Base-by-base conservation (phyloP, 164 flowering plant species). In the Macadamia integrifolia region DNA sequence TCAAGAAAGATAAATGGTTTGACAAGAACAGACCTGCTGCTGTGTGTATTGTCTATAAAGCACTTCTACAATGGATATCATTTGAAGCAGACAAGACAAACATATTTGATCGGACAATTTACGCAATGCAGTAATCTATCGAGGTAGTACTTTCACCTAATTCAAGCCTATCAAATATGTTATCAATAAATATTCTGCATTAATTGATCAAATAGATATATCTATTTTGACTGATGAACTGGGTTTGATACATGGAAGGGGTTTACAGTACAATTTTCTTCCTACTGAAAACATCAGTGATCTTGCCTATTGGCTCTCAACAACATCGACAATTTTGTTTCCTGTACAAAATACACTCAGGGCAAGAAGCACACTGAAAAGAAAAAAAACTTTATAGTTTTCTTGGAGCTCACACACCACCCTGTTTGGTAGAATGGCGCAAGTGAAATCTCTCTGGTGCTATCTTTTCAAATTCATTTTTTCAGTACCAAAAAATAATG, bases 41-140 rank as follows among this genome's bases (percentile, higher is more conserved):
- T 59, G 90, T 93, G 7, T 87, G 82, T 61, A 73, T 83, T 53
- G 83, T 88, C 6, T 88, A 82, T 71, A 88, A 81, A 77, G 72
- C 85, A 70, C 88, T 90, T 74, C 79, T 88, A 72, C 96, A 88
- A 32, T 90, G 96, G 96, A 79, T 90, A 79, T 85, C 93, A 52
- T 88, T 88, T 78, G 93, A 90, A 73, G 90, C 90, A 77, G 93
- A 90, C 23, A 90, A 85, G 75, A 88, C 93, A 60, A 77, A 69
- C 67, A 82, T 90, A 71, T 90, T 90, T 78, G 96, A 88, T 66
- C 80, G 80, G 60, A 84, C 88, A 61, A 85, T 84, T 69, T 92
- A 86, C 55, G 79, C 87, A 30, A 86, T 90, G 57, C 76, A 84
- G 64, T 73, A 83, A 66, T 81, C 89, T 40, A 71, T 86, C 13